phyloP scores from a whole-genome alignment of 768 basidiomycete genomes.

The Tricholoma sp. region DNA sequence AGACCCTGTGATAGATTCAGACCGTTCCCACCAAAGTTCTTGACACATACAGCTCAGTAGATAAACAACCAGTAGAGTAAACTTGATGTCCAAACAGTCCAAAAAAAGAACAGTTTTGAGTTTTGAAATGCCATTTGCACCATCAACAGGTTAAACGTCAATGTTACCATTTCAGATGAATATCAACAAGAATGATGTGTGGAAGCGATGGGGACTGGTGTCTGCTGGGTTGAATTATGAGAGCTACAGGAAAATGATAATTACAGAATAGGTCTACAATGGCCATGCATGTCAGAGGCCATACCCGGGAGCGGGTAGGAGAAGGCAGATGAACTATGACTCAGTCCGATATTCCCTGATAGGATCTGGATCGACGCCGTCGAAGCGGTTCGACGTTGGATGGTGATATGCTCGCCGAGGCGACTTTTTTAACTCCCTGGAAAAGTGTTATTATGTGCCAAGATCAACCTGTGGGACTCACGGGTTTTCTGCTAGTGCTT shows the following conservation, averaged over 20 bases:
- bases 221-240: not conserved
- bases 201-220: not conserved
- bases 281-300: not conserved
- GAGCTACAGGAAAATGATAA: not conserved
- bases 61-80: too few relatives aligned
- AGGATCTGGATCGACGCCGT: conserved; percentile 40
- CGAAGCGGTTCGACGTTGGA: conserved; percentile 29
- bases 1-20: not conserved
- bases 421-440: conserved; percentile 28
- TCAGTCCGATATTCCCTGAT: conserved; percentile 28
- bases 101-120: not conserved
- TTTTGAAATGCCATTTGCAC: not conserved
- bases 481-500: conserved; percentile 19
- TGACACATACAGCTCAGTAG: too few relatives aligned
- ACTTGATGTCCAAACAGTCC: not conserved
- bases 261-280: not conserved
- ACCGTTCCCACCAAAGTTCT: not conserved
- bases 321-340: conserved; percentile 10
- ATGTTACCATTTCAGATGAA: not conserved
- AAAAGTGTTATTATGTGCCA: not conserved
- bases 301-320: not conserved
- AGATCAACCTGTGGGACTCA: conserved; percentile 6
- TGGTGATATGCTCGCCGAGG: conserved; percentile 24
- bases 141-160: not conserved
- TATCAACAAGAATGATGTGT: not conserved